Conservation (phyloP, 2,329 filamentous ascomycete genomes). For the Cercospora sp. region DNA sequence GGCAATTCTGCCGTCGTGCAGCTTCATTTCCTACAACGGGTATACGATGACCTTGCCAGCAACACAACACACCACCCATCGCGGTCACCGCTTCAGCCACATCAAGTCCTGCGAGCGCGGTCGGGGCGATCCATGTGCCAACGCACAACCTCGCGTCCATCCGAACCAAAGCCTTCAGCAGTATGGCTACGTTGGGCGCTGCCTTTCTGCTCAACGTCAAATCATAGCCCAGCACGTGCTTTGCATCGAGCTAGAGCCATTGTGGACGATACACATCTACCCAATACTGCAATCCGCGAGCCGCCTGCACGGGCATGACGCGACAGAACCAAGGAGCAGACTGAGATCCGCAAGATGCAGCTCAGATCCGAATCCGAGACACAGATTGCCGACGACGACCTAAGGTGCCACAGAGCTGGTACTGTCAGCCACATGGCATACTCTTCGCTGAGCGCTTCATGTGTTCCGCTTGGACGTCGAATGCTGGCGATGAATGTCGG, state of each 20-base stretch:
- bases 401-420: not conserved
- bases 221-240: not conserved
- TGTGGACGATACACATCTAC: not conserved
- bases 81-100: not conserved
- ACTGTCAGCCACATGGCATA: not conserved
- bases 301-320: not conserved
- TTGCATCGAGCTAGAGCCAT: not conserved
- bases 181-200: not conserved
- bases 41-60: not conserved
- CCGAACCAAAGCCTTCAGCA: not conserved
- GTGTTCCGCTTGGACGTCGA: not conserved
- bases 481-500: not conserved
- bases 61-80: not conserved
- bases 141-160: not conserved
- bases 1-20: too few relatives aligned
- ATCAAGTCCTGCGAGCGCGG: too few relatives aligned
- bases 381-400: not conserved
- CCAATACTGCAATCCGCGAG: not conserved
- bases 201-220: not conserved
- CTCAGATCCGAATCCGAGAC: slow-evolving; percentile 1
- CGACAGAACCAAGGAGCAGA: not conserved
- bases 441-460: not conserved
- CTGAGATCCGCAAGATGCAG: not conserved
- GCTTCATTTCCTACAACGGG: not conserved
- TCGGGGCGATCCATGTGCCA: not conserved